These are phyloP conservation scores for Oryza glumipatula DNA, from an alignment of 176 grass and related monocot species.

Conservation along the genomic window DNA sequence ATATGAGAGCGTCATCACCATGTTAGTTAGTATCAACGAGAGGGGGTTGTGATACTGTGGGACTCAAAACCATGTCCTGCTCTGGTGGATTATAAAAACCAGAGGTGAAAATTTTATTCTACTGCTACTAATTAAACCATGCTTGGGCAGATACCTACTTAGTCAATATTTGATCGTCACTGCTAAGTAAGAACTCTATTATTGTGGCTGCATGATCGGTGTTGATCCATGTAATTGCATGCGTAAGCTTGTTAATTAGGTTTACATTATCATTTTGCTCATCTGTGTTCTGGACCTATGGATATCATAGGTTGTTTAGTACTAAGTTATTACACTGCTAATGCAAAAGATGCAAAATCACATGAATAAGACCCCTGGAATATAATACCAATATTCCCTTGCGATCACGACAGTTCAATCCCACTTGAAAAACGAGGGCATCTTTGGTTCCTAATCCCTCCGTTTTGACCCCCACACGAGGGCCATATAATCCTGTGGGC, in stretches of 20 bases:
- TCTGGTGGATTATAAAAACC: neutral
- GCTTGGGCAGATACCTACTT: neutral
- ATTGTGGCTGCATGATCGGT: neutral
- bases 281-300: neutral
- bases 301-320: conserved; percentile 1
- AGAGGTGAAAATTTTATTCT: neutral
- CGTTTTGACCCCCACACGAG: neutral
- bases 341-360: neutral
- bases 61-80: conserved; percentile 35
- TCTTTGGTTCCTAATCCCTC: neutral
- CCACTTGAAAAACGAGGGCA: neutral
- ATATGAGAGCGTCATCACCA: neutral
- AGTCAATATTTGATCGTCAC: neutral
- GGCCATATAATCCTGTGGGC: conserved; percentile 10
- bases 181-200: neutral
- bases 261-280: neutral
- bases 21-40: neutral
- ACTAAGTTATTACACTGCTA: neutral
- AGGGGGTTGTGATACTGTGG: neutral
- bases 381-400: neutral
- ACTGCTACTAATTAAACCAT: neutral
- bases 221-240: neutral
- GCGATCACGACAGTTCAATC: neutral
- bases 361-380: neutral
- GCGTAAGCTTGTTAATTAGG: neutral